These are phyloP conservation scores for Termitomyces sp. DNA, from an alignment of 768 basidiomycete genomes.

Conservation along the genomic window DNA sequence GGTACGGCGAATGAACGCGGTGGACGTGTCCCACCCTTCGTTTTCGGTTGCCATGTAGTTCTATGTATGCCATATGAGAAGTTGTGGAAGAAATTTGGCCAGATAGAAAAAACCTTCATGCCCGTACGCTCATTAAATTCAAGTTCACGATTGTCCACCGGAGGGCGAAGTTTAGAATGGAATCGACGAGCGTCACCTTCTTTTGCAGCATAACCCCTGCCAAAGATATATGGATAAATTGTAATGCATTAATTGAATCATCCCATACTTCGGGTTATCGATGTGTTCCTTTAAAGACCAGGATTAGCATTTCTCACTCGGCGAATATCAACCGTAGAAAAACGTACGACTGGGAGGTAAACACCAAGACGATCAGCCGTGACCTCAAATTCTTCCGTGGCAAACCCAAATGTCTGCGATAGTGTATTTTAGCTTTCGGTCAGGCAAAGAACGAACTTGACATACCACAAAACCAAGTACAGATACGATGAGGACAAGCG, in stretches of 20 bases:
- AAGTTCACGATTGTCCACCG: slow-evolving; percentile 65
- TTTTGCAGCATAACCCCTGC: slow-evolving; percentile 60
- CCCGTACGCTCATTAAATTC: slow-evolving; percentile 73
- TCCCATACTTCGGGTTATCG: slow-evolving; percentile 63
- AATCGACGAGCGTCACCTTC: slow-evolving; percentile 68
- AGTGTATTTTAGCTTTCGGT: not conserved
- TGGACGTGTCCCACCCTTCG: slow-evolving; percentile 70
- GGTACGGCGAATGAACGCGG: slow-evolving; percentile 57
- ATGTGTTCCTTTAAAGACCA: slow-evolving; percentile 55
- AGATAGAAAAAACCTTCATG: slow-evolving; percentile 55
- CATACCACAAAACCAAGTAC: slow-evolving; percentile 54
- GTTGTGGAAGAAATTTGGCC: not conserved
- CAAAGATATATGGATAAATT: not conserved
- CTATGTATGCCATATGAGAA: slow-evolving; percentile 24
- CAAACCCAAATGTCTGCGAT: slow-evolving; percentile 52
- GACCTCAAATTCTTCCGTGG: slow-evolving; percentile 65
- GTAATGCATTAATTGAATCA: not conserved
- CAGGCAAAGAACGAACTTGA: not conserved
- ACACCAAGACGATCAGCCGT: slow-evolving; percentile 69
- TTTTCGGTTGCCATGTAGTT: slow-evolving; percentile 76
- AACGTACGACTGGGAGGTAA: slow-evolving; percentile 62
- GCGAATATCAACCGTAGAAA: not conserved
- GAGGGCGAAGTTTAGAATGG: slow-evolving; percentile 69
- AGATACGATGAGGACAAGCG: slow-evolving; percentile 53
- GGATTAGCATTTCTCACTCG: not conserved